These are phyloP conservation scores for Chaetomium tenue DNA, from an alignment of 495 filamentous ascomycete species.

Conservation along the genomic window DNA sequence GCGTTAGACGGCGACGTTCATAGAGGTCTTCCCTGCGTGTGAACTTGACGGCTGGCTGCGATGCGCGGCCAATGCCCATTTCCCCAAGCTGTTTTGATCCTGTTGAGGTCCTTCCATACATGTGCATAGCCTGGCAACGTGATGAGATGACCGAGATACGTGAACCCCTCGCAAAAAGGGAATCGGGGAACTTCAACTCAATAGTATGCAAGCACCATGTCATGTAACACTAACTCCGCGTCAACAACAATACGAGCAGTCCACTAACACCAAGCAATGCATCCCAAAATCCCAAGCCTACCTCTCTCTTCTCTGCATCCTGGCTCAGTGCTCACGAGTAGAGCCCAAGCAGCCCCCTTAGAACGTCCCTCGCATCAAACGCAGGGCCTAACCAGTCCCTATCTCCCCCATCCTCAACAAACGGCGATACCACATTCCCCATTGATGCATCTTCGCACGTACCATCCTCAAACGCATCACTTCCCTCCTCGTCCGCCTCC, in stretches of 20 bases:
- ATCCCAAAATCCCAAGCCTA: not conserved
- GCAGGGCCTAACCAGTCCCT: conserved; percentile 11
- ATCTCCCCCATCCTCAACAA: not conserved
- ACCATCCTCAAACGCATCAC: not conserved
- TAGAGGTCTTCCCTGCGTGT: too few relatives aligned
- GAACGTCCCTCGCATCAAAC: not conserved
- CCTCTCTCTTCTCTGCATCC: not conserved
- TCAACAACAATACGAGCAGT: conserved; percentile 5
- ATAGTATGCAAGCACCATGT: not conserved
- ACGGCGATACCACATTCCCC: not conserved
- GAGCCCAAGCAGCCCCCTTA: not conserved
- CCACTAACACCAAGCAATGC: conserved; percentile 24
- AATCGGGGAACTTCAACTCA: not conserved
- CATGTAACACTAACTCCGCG: not conserved
- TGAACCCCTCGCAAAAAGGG: too few relatives aligned
- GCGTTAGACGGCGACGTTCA: not conserved
- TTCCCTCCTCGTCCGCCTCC: not conserved
- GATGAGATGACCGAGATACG: not conserved
- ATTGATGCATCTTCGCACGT: not conserved
- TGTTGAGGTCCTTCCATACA: too few relatives aligned
- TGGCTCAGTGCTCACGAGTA: not conserved
- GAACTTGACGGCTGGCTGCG: too few relatives aligned
- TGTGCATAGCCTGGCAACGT: too few relatives aligned
- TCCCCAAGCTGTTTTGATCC: too few relatives aligned
- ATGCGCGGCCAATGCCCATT: too few relatives aligned